phyloP scores from a whole-genome alignment of 2,329 filamentous ascomycete genomes.

The Xylaria sp. region DNA sequence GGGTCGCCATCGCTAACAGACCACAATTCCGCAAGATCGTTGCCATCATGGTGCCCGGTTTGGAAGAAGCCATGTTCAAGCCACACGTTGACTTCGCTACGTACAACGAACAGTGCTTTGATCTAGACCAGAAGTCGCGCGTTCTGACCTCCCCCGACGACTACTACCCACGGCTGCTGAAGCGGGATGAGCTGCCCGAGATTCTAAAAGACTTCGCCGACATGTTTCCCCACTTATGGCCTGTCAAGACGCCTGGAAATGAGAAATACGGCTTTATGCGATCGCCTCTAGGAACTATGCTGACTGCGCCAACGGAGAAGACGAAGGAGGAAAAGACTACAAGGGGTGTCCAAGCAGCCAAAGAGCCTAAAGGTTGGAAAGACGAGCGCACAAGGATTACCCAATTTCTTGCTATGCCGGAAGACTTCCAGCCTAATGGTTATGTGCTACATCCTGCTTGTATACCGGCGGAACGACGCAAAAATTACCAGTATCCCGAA shows the following conservation, averaged over 20 bases:
- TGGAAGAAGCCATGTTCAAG: conserved; percentile 91
- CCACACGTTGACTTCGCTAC: conserved; percentile 61
- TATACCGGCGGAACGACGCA: conserved; percentile 68
- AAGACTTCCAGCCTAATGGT: conserved; percentile 83
- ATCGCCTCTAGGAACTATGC: conserved; percentile 86
- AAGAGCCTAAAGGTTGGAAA: conserved; percentile 73
- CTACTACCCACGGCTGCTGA: conserved; percentile 66
- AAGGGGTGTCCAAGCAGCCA: conserved; percentile 69
- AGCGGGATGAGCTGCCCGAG: conserved; percentile 61
- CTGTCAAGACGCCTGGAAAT: conserved; percentile 86
- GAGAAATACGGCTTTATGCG: conserved; percentile 82
- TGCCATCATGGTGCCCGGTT: conserved; percentile 87
- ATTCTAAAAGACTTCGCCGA: conserved; percentile 75
- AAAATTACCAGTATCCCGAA: conserved; percentile 64
- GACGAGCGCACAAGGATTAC: conserved; percentile 85
- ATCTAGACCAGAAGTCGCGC: conserved; percentile 49
- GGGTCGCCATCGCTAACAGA: conserved; percentile 71
- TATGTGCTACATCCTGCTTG: conserved; percentile 85
- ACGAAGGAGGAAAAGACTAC: conserved; percentile 71
- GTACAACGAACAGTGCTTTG: conserved; percentile 54
- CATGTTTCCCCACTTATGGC: conserved; percentile 91
- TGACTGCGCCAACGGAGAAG: conserved; percentile 78
- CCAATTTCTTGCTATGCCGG: conserved; percentile 75
- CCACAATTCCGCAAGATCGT: conserved; percentile 81
- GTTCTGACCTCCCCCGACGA: conserved; percentile 64